Evolutionary conservation across 306 rosid genomes (phyloP), one percentile per base, ranked within the genome.

Genomic region (Trifolium subterraneum): DNA sequence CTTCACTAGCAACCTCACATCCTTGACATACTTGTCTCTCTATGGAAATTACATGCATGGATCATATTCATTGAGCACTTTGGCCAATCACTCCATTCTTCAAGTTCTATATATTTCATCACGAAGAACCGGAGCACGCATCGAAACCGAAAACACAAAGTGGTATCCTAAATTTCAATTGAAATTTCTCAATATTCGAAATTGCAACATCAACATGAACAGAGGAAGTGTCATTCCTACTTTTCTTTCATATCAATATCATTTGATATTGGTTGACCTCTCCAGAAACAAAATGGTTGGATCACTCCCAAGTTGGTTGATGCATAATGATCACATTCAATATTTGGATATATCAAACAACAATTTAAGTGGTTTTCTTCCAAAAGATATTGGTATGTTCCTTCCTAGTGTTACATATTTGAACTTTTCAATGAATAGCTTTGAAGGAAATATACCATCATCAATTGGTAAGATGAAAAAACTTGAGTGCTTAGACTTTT

Each of bases 101-200:
- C 15, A 41, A 1, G 1, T 0, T 41, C 15, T 41, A 41, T 10
- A 41, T 41, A 41, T 41, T 41, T 41, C 47, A 41, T 11, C 47
- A 3, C 0, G 10, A 10, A 41, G 0, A 5, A 41, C 0, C 10
- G 15, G 5, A 41, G 47, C 4, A 11, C 47, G 3, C 47, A 41
- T 41, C 10, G 63, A 23, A 23, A 23, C 54, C 5, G 54, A 48
- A 48, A 25, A 72, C 0, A 5, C 23, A n/a, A 33, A 35, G 4
- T 72, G 82, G 82, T 3, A 42, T 14, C 82, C 85, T 10, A 62
- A 74, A 13, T 77, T 82, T 82, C 81, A 76, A 12, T 59, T 81
- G 14, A 71, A 35, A 15, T 61, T 23, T 4, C 76, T 77, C 2
- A 0, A 27, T 33, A 19, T 81, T 47, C 16, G 5, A 27, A 67